These are phyloP conservation scores for Quercus cerris DNA, from an alignment of 306 rosid species.

Conservation along the genomic window DNA sequence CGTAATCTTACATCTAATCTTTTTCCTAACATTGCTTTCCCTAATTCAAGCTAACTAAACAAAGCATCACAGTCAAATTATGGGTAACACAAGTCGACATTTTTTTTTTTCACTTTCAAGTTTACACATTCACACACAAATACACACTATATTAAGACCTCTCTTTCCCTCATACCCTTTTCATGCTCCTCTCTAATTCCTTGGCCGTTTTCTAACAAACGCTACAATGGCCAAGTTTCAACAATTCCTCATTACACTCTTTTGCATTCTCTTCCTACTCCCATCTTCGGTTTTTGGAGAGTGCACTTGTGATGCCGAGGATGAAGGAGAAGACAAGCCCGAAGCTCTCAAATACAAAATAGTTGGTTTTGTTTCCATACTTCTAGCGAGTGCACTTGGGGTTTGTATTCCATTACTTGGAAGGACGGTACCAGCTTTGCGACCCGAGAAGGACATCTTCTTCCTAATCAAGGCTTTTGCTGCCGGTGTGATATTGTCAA, in stretches of 20 bases:
- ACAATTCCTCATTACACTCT: background rate
- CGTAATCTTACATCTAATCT: too few relatives aligned
- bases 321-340: background rate
- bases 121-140: too few relatives aligned
- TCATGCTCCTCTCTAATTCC: too few relatives aligned
- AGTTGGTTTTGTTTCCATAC: constrained; percentile 11
- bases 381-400: constrained; percentile 51
- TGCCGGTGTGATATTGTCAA: constrained; percentile 71
- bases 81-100: too few relatives aligned
- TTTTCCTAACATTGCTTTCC: too few relatives aligned
- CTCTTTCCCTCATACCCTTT: too few relatives aligned
- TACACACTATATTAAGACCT: too few relatives aligned
- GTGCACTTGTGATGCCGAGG: constrained; percentile 29
- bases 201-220: too few relatives aligned
- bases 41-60: too few relatives aligned
- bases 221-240: background rate
- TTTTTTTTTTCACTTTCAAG: too few relatives aligned
- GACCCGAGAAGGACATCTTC: constrained; percentile 57
- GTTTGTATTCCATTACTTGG: constrained; percentile 66
- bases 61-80: too few relatives aligned
- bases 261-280: background rate
- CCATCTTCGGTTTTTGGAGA: constrained; percentile 29
- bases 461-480: constrained; percentile 70
- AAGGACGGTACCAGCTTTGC: constrained; percentile 42
- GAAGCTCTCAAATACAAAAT: constrained; percentile 16